Evolutionary conservation across 1,139 yeast species (phyloP), one percentile per base, ranked within the genome.

Genomic region (Candida sojae): DNA sequence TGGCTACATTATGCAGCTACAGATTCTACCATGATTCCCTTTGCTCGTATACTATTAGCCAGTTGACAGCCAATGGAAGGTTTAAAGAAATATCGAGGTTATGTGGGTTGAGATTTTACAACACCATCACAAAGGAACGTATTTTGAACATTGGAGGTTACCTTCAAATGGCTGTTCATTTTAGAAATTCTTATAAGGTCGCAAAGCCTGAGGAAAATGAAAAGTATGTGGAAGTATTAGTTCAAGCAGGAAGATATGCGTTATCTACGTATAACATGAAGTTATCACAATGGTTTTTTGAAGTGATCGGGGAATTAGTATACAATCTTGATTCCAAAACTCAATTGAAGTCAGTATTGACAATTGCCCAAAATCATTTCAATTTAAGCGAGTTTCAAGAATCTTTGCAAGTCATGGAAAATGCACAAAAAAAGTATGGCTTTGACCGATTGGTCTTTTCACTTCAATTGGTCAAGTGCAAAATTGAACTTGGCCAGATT

Each of bases 51-150:
- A 48, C 73, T 3, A 47, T 65, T n/a, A 60, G 59, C 28, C 67
- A 66, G 23, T 49, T 74, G 52, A 53, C 60, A 30, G 48, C 53
- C 0, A 52, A 53, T 0, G 58, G 61, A 2, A 73, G 71, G 46
- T 63, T 71, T 5, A 59, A 62, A 17, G 62, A 62, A 23, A 62
- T 62, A 31, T 80, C 79, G 48, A 64, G 75, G 35, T 46, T 60
- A 5, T 74, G 80, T 60, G 84, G 82, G 0, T 54, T 79, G 45
- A 60, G 81, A 21, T 59, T 69, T 44, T 66, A 70, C 47, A 64
- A 69, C 11, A 54, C 55, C n/a, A 48, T 62, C 5, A 53, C 59
- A 5, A 58, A 61, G 35, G 62, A 62, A 32, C 49, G 53, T 12
- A 46, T 59, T 10, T 49, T 51, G 34, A 58, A 58, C 38, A 59